These are phyloP conservation scores for Schizophyllum amplum DNA, from an alignment of 1,284 basidiomycete species.

Conservation along the genomic window DNA sequence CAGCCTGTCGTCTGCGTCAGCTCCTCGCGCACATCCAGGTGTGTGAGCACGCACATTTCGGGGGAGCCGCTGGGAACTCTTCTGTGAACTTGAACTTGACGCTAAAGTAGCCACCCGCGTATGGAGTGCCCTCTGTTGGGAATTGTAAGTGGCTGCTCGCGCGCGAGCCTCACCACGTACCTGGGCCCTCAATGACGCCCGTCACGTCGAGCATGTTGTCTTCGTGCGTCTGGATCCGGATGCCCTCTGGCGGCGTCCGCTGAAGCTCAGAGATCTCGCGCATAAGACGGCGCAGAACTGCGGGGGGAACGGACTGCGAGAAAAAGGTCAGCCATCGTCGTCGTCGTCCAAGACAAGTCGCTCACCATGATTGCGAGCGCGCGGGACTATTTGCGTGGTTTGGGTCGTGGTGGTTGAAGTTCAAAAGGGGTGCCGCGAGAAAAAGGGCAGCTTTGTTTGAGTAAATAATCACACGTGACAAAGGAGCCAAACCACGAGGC, in stretches of 20 bases:
- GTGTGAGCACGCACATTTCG: constrained; percentile 65
- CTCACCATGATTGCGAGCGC: not conserved
- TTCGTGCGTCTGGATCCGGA: constrained; percentile 75
- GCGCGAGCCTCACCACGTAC: constrained; percentile 31
- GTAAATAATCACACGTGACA: too few relatives aligned
- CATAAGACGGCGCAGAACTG: constrained; percentile 70
- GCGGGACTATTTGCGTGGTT: not conserved
- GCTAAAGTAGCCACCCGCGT: constrained; percentile 85
- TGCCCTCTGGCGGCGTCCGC: constrained; percentile 79
- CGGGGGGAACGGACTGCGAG: constrained; percentile 21
- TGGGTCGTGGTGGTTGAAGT: too few relatives aligned
- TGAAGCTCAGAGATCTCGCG: constrained; percentile 76
- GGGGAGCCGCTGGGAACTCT: constrained; percentile 86
- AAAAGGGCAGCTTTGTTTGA: too few relatives aligned
- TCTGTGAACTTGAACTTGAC: constrained; percentile 83
- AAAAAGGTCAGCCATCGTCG: not conserved
- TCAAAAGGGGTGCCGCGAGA: too few relatives aligned
- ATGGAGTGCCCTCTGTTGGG: constrained; percentile 76
- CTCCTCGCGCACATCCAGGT: not conserved
- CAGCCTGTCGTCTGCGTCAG: constrained; percentile 46
- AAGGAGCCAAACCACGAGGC: too few relatives aligned
- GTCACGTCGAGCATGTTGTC: constrained; percentile 79
- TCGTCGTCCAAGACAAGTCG: not conserved
- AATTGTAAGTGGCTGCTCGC: not conserved
- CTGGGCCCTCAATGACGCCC: constrained; percentile 75